phyloP scores from a whole-genome alignment of 768 basidiomycete species.

The Galerina marginata region DNA sequence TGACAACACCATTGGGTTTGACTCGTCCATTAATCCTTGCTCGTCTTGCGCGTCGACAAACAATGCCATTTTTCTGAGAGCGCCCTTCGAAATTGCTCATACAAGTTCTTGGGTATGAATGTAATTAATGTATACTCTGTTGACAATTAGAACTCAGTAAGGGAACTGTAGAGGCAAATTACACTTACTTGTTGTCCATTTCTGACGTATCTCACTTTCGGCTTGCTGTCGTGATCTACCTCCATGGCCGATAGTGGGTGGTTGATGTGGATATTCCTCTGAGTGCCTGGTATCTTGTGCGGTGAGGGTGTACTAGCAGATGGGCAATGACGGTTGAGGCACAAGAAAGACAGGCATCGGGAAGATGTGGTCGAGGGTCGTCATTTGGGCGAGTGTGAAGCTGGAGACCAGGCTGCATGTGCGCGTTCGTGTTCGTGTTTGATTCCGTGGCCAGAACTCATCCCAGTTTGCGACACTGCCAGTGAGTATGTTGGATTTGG shows the following conservation, averaged over 20 bases:
- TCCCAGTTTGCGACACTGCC: no score
- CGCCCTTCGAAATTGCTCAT: conserved; percentile 88
- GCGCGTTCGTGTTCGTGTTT: no score
- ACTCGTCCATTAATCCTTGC: no score
- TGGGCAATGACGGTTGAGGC: neutral
- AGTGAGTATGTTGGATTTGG: no score
- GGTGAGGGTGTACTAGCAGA: conserved; percentile 32
- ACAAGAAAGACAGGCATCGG: no score
- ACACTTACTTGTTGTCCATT: conserved; percentile 89
- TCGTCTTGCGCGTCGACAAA: no score
- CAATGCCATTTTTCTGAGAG: no score
- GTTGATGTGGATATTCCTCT: conserved; percentile 87
- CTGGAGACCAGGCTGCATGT: no score
- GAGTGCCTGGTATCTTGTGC: conserved; percentile 50
- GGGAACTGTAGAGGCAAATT: neutral
- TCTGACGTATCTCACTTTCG: conserved; percentile 75
- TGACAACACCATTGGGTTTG: no score
- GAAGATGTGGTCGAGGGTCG: no score
- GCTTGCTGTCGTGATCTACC: conserved; percentile 76
- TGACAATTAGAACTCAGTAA: conserved; percentile 5
- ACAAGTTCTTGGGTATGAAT: conserved; percentile 93
- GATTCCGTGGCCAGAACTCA: no score
- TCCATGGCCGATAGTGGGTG: conserved; percentile 66
- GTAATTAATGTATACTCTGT: conserved; percentile 90
- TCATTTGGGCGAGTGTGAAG: no score